A percentile compares a stretch with the other conserved stretches of the same genome.
Evolutionary conservation across 164 flowering plant genomes (phyloP).

Genomic region (Magnolia kwangsiensis): DNA sequence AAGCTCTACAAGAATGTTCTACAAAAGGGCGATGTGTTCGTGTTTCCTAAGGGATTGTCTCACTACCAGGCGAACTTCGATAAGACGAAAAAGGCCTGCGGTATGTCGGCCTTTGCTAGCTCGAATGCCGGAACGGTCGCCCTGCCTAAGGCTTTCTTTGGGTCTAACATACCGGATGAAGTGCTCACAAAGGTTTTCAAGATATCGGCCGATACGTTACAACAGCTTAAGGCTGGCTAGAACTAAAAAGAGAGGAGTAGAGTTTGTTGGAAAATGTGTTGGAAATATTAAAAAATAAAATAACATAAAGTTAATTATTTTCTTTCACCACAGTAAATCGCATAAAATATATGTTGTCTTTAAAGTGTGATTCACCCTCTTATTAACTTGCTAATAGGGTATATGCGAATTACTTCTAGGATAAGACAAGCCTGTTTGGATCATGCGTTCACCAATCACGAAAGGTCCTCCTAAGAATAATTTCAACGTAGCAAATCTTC

Average conservation of each 20-base stretch:
- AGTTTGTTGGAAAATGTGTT: no score
- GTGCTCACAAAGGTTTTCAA: constrained; percentile 17
- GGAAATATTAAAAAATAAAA: no score
- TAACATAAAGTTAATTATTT: no score
- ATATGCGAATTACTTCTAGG: no score
- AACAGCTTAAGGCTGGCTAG: background rate
- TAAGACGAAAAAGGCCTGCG: constrained; percentile 14
- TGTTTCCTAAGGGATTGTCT: constrained; percentile 10
- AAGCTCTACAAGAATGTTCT: constrained; percentile 3
- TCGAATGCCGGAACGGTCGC: constrained; percentile 13
- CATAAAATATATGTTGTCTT: no score
- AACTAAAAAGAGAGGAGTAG: background rate
- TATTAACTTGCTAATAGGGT: no score
- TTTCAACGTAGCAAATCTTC: no score
- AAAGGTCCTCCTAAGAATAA: no score
- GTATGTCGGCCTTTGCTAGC: constrained; percentile 14
- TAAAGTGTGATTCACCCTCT: no score
- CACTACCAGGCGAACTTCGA: constrained; percentile 21
- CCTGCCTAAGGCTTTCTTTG: constrained; percentile 9
- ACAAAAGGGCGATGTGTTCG: constrained; percentile 19
- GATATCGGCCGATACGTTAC: background rate
- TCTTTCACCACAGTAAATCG: no score
- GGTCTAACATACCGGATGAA: constrained; percentile 12
- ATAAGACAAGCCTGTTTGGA: no score
- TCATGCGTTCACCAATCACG: no score